A percentile compares a stretch with the other conserved stretches of the same genome.
Evolutionary conservation across 441 rosid genomes (phyloP).

Genomic region (Caryocar brasiliense): DNA sequence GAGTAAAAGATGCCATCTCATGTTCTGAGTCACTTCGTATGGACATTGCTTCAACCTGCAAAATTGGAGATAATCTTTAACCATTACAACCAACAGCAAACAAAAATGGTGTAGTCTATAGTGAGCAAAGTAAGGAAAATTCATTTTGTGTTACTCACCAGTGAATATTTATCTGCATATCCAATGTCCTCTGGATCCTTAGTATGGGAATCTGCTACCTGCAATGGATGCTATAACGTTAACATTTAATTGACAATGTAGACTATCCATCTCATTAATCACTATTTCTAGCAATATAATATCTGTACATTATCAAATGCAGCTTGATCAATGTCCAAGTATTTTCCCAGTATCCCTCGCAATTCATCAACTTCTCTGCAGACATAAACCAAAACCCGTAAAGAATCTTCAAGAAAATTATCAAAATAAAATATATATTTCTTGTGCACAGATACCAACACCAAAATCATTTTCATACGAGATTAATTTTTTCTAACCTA

Average conservation of each 20-base stretch:
- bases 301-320: constrained; percentile 44
- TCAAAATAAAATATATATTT: not conserved
- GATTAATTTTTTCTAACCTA: no score
- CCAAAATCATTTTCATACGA: not conserved
- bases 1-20: constrained; percentile 28
- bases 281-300: constrained; percentile 13
- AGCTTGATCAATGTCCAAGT: constrained; percentile 31
- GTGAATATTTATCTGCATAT: constrained; percentile 32
- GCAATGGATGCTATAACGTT: constrained; percentile 23
- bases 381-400: constrained; percentile 17
- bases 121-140: constrained; percentile 7
- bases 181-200: constrained; percentile 34
- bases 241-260: constrained; percentile 8
- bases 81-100: constrained; percentile 3
- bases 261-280: constrained; percentile 3
- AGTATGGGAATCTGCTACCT: constrained; percentile 33
- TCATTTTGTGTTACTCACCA: constrained; percentile 31
- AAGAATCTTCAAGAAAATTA: not conserved
- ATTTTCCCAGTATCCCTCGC: constrained; percentile 36
- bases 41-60: constrained; percentile 45
- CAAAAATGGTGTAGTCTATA: not conserved
- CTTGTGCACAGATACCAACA: not conserved
- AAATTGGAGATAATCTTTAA: constrained; percentile 11
- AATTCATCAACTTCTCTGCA: constrained; percentile 73
- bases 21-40: constrained; percentile 33